Conservation (phyloP, 805 yeast genomes). For the Wickerhamomyces ciferrii region DNA sequence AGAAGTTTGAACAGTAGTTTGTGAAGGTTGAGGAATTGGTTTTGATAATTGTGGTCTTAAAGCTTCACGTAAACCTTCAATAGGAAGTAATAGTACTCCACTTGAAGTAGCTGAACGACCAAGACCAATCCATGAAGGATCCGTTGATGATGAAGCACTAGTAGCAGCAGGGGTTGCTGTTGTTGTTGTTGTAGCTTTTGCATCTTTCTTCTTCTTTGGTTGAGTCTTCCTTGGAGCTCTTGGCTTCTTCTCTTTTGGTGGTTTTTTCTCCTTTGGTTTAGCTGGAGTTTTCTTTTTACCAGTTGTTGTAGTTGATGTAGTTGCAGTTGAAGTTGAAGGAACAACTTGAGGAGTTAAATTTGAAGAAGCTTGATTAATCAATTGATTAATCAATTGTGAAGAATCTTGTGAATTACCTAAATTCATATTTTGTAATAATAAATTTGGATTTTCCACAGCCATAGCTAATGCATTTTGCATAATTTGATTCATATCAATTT, state of each 20-base stretch:
- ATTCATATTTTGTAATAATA: constrained; percentile 32
- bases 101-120: neutral
- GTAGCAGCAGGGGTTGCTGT: constrained; percentile 3
- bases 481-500: constrained; percentile 64
- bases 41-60: neutral
- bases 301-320: constrained; percentile 2
- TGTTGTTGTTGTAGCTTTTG: constrained; percentile 16
- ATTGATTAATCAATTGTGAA: constrained; percentile 11
- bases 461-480: constrained; percentile 72
- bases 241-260: constrained; percentile 21
- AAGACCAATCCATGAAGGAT: neutral
- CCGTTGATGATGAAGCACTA: neutral
- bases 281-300: constrained; percentile 11
- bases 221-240: constrained; percentile 21
- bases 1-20: neutral
- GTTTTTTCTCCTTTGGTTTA: constrained; percentile 17
- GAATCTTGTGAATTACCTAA: constrained; percentile 12
- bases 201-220: constrained; percentile 20
- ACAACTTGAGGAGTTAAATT: neutral
- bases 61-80: constrained; percentile 2
- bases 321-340: neutral
- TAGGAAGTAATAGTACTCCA: too few relatives aligned
- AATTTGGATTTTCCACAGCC: constrained; percentile 63
- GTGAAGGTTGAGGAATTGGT: neutral
- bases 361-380: constrained; percentile 19